phyloP scores from a whole-genome alignment of 1,139 yeast genomes.

The Diutina mesorugosa region DNA sequence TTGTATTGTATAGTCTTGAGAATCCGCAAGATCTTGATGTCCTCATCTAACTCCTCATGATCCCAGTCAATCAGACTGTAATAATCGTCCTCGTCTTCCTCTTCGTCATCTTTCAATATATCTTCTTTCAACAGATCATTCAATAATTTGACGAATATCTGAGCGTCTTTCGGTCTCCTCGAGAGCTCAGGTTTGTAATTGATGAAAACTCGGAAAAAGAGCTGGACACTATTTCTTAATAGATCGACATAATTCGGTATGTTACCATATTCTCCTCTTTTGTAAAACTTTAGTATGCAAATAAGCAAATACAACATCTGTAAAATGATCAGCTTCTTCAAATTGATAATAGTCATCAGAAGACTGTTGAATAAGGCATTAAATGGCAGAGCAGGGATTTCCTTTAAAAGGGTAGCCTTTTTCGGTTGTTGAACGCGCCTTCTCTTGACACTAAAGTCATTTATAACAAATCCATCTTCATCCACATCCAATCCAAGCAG shows the following conservation, averaged over 20 bases:
- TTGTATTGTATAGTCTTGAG: constrained; percentile 32
- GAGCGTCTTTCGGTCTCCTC: not conserved
- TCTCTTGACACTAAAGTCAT: constrained; percentile 32
- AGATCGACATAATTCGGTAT: not conserved
- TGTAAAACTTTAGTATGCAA: constrained; percentile 21
- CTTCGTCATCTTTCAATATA: constrained; percentile 21
- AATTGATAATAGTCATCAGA: constrained; percentile 31
- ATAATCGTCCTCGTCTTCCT: constrained; percentile 17
- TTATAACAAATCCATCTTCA: constrained; percentile 36
- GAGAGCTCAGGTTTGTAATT: constrained; percentile 17
- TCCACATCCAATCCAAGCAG: constrained; percentile 13
- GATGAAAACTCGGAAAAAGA: constrained; percentile 24
- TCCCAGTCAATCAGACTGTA: constrained; percentile 33
- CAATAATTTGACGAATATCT: not conserved
- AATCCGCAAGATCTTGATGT: constrained; percentile 30
- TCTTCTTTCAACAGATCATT: constrained; percentile 30
- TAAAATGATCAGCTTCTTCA: constrained; percentile 29
- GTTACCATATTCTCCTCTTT: not conserved
- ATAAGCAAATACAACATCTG: constrained; percentile 33
- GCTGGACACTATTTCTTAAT: not conserved
- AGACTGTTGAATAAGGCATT: constrained; percentile 32
- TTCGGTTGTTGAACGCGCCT: constrained; percentile 7
- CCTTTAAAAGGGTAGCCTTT: constrained; percentile 4
- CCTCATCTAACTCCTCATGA: constrained; percentile 38
- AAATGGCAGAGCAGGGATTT: constrained; percentile 28